These are phyloP conservation scores for Termitomyces heimii DNA, from an alignment of 768 basidiomycete species.

Conservation along the genomic window DNA sequence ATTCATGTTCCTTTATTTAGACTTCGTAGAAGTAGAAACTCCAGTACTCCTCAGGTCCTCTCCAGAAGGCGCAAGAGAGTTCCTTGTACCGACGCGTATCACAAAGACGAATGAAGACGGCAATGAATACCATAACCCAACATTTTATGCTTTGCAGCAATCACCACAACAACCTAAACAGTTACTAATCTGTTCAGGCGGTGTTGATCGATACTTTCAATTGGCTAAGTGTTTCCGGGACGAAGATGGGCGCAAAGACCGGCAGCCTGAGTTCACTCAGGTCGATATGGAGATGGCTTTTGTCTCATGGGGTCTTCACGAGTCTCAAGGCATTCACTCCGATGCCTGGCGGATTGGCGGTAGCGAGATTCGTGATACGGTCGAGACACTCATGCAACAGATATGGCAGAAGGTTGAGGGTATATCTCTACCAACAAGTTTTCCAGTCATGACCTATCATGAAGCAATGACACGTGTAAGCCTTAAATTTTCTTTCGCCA, in stretches of 20 bases:
- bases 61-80: slow-evolving; percentile 93
- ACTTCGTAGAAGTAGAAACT: slow-evolving; percentile 91
- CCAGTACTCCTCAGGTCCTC: slow-evolving; percentile 87
- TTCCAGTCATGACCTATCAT: slow-evolving; percentile 81
- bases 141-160: slow-evolving; percentile 88
- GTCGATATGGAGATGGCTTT: slow-evolving; percentile 96
- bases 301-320: slow-evolving; percentile 66
- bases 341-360: slow-evolving; percentile 83
- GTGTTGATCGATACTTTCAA: slow-evolving; percentile 88
- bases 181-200: slow-evolving; percentile 84
- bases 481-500: background rate
- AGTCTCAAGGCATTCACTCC: slow-evolving; percentile 11
- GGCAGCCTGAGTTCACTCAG: slow-evolving; percentile 97
- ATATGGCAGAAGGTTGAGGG: slow-evolving; percentile 75
- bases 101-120: slow-evolving; percentile 22
- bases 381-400: slow-evolving; percentile 66
- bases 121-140: slow-evolving; percentile 20
- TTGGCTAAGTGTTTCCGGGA: slow-evolving; percentile 94
- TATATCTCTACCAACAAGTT: slow-evolving; percentile 51
- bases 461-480: slow-evolving; percentile 88
- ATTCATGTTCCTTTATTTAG: slow-evolving; percentile 34
- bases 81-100: slow-evolving; percentile 77
- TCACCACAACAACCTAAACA: slow-evolving; percentile 98
- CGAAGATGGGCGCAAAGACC: slow-evolving; percentile 90
- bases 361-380: slow-evolving; percentile 67